Conservation (phyloP, 345 rosid genomes). For the Rhodamnia argentea region DNA sequence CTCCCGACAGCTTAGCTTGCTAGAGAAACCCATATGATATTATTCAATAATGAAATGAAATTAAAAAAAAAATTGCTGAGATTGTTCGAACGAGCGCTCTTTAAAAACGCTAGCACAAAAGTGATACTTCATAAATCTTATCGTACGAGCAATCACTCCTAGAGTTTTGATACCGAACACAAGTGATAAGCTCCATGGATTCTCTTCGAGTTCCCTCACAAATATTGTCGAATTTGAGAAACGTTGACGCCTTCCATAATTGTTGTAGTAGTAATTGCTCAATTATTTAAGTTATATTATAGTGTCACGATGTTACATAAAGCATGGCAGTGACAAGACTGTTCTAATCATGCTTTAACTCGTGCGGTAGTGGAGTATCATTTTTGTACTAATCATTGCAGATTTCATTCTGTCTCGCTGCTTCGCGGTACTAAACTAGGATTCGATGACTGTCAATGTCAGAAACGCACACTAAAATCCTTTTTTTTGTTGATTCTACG, state of each 20-base stretch:
- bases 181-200: not conserved
- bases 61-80: not conserved
- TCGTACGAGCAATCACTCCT: not conserved
- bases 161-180: not conserved
- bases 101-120: not conserved
- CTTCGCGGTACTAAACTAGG: not conserved
- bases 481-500: not conserved
- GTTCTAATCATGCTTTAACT: not conserved
- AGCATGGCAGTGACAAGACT: not conserved
- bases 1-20: not conserved
- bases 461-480: not conserved
- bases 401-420: not conserved
- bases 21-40: not conserved
- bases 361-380: not conserved
- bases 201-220: not conserved
- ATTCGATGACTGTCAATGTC: not conserved
- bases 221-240: not conserved
- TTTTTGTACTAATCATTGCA: not conserved
- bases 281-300: not conserved
- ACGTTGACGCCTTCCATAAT: not conserved
- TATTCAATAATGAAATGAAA: not conserved
- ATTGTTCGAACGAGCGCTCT: not conserved
- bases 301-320: not conserved
- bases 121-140: not conserved
- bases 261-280: not conserved